Percentiles rank a stretch among this genome's conserved stretches.
Conservation (phyloP, 2,329 filamentous ascomycete genomes). For the Phaeosphaeria sp. region DNA sequence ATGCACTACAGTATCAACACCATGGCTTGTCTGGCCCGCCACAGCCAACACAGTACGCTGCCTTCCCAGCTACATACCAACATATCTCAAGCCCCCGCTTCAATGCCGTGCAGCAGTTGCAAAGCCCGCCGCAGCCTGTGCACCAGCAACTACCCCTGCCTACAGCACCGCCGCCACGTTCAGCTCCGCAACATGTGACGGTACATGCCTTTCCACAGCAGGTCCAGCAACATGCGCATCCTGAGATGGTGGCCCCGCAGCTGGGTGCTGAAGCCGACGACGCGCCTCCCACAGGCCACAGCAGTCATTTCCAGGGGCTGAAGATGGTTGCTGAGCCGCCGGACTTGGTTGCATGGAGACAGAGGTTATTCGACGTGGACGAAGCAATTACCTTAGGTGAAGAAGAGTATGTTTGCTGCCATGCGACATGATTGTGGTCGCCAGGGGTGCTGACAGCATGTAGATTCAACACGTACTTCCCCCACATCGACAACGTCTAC, state of each 20-base stretch:
- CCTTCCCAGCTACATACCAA: conserved; percentile 30
- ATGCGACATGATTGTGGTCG: not conserved
- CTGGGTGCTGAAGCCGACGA: conserved; percentile 9
- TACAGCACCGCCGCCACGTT: conserved; percentile 18
- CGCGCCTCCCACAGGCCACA: conserved; percentile 53
- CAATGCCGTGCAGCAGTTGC: conserved; percentile 23
- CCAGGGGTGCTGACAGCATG: conserved; percentile 2
- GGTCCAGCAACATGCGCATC: conserved; percentile 17
- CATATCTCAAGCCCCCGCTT: conserved; percentile 34
- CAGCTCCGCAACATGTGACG: conserved; percentile 15
- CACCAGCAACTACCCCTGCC: conserved; percentile 26
- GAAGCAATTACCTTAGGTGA: conserved; percentile 74
- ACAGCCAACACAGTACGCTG: conserved; percentile 25
- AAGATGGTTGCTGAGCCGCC: conserved; percentile 71
- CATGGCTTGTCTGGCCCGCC: conserved; percentile 25
- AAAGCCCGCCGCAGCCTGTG: conserved; percentile 17
- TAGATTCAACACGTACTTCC: conserved; percentile 81
- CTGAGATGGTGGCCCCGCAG: conserved; percentile 10
- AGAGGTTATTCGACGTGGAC: conserved; percentile 77
- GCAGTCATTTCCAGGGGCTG: conserved; percentile 59
- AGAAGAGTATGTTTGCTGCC: conserved; percentile 65
- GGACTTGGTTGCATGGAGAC: conserved; percentile 71
- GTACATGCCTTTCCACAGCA: conserved; percentile 16
- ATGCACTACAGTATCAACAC: conserved; percentile 46
- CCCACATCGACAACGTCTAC: conserved; percentile 84